Percentiles rank a stretch among this genome's conserved stretches.
Evolutionary conservation across 805 yeast genomes (phyloP).

Genomic region (Ascoidea rubescens): DNA sequence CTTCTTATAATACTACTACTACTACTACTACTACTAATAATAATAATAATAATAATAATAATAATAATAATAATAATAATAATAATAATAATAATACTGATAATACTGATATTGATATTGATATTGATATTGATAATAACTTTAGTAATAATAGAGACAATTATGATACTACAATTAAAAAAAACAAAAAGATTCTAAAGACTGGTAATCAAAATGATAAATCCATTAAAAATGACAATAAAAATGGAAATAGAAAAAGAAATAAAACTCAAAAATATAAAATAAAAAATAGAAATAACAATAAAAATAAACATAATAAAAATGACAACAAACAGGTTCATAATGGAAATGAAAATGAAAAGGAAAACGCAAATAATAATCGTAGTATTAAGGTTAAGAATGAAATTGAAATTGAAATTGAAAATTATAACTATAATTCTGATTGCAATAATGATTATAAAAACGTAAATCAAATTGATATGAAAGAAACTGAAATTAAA

Average conservation of each 20-base stretch:
- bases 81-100: too few relatives aligned
- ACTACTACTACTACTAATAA: too few relatives aligned
- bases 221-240: background rate
- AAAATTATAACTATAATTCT: slow-evolving; percentile 9
- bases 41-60: too few relatives aligned
- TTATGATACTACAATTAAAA: too few relatives aligned
- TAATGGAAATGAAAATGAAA: slow-evolving; percentile 2
- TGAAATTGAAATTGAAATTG: slow-evolving; percentile 7
- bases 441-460: slow-evolving; percentile 2
- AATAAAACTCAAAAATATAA: background rate
- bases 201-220: background rate
- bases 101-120: background rate
- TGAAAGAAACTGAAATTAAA: slow-evolving; percentile 3
- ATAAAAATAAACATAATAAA: background rate
- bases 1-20: too few relatives aligned
- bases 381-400: slow-evolving; percentile 3
- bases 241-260: background rate
- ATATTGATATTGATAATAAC: background rate
- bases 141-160: too few relatives aligned
- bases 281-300: slow-evolving; percentile 1
- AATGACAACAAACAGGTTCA: background rate
- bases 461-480: slow-evolving; percentile 11
- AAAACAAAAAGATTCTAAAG: too few relatives aligned
- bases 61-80: too few relatives aligned
- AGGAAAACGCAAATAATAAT: slow-evolving; percentile 5